Evolutionary conservation across 306 rosid species (phyloP).

Genomic region (Malus sieversii): DNA sequence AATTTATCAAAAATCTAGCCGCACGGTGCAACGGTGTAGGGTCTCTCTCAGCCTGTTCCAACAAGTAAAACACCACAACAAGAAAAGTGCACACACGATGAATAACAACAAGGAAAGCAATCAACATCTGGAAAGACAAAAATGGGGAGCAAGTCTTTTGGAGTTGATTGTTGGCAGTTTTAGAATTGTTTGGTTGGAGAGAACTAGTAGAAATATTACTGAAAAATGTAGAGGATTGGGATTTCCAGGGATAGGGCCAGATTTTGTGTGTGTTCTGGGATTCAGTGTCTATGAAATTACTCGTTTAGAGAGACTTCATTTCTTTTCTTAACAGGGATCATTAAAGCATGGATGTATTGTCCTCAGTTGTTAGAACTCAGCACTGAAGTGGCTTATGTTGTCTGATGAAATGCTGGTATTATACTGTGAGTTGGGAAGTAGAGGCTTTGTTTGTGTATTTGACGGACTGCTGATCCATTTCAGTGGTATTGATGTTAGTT

Average conservation of each 20-base stretch:
- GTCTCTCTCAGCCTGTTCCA: conserved; percentile 65
- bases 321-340: neutral
- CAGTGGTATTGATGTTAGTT: neutral
- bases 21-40: conserved; percentile 65
- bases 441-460: neutral
- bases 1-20: conserved; percentile 61
- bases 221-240: neutral
- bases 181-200: neutral
- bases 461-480: neutral
- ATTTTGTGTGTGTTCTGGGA: neutral
- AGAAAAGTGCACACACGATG: neutral
- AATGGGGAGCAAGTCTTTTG: neutral
- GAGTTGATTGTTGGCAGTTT: neutral
- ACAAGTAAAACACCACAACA: neutral
- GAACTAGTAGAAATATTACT: neutral
- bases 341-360: neutral
- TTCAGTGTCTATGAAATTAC: neutral
- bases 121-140: neutral
- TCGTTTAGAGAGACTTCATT: neutral
- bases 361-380: neutral
- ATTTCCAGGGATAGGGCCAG: neutral
- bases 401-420: neutral
- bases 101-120: neutral
- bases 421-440: neutral
- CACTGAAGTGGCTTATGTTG: neutral